A percentile compares a stretch with the other conserved stretches of the same genome.
These are phyloP conservation scores for Cercospora berteroae DNA, from an alignment of 2,329 filamentous ascomycete species.

Conservation along the genomic window DNA sequence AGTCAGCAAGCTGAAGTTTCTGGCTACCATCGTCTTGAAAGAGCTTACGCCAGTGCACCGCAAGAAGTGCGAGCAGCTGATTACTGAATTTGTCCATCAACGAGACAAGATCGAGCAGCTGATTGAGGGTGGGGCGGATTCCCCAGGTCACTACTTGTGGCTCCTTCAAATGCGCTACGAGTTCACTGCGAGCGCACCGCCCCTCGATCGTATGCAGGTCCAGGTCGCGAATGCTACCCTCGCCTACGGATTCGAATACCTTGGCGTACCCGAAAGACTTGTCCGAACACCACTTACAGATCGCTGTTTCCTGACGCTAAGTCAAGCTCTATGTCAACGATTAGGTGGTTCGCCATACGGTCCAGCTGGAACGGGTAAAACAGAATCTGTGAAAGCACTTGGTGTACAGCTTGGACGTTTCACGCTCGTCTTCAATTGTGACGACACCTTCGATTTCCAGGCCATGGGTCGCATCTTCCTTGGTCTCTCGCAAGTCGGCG, in stretches of 20 bases:
- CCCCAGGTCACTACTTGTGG: conserved; percentile 84
- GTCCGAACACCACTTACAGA: conserved; percentile 96
- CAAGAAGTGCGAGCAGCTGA: conserved; percentile 97
- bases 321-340: conserved; percentile 89
- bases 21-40: conserved; percentile 84
- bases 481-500: conserved; percentile 97
- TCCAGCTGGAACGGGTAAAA: conserved; percentile 96
- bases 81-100: conserved; percentile 98
- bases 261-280: conserved; percentile 92
- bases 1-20: conserved; percentile 77
- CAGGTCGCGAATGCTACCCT: conserved; percentile 96
- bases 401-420: conserved; percentile 96
- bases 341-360: conserved; percentile 96
- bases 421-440: conserved; percentile 98
- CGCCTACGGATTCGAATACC: conserved; percentile 96
- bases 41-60: conserved; percentile 83
- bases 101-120: conserved; percentile 90
- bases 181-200: conserved; percentile 78
- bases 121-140: conserved; percentile 68
- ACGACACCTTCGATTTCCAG: conserved; percentile 99
- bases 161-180: conserved; percentile 96
- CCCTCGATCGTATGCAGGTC: conserved; percentile 77
- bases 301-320: conserved; percentile 95
- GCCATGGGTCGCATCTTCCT: conserved; percentile 99
- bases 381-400: conserved; percentile 96